Evolutionary conservation across 352 stramenopile genomes (phyloP).

Genomic region (Phytopythium montanum): DNA sequence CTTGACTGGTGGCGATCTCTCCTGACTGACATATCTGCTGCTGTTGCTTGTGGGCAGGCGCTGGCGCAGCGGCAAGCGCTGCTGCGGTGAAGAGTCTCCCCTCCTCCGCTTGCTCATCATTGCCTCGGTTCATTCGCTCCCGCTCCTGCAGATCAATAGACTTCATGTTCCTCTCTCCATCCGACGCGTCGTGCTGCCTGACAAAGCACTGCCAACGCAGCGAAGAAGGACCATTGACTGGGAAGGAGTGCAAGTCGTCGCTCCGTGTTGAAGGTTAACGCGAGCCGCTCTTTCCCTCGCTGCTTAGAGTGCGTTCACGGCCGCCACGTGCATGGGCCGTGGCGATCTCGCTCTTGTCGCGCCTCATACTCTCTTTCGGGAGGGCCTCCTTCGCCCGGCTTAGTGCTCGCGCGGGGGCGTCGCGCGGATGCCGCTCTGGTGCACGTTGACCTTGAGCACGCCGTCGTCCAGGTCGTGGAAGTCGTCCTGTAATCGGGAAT

Average conservation of each 20-base stretch:
- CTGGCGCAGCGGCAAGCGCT: constrained; percentile 39
- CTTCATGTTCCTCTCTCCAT: too few species aligned
- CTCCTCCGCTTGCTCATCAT: neutral
- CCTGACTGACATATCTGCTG: neutral
- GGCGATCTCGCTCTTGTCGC: too few species aligned
- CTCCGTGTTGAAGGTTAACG: too few species aligned
- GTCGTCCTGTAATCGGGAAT: constrained; percentile 45
- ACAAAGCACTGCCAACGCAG: too few species aligned
- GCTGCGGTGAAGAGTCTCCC: constrained; percentile 19
- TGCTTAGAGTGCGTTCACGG: too few species aligned
- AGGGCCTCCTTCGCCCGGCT: neutral
- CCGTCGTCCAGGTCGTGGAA: constrained; percentile 73
- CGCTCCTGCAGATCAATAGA: neutral
- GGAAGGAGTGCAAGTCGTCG: too few species aligned
- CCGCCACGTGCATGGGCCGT: too few species aligned
- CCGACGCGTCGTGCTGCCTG: too few species aligned
- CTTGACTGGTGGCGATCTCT: neutral
- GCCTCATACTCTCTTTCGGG: too few species aligned
- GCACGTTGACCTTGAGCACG: constrained; percentile 73
- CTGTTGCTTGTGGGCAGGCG: constrained; percentile 14
- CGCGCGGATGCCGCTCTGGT: constrained; percentile 60
- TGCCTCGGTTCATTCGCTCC: neutral
- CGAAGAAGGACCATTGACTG: too few species aligned
- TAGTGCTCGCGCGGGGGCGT: constrained; percentile 56
- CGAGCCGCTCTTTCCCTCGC: too few species aligned